Evolutionary conservation across 1,139 yeast genomes (phyloP).

Genomic region (Sugiyamaella sp.): DNA sequence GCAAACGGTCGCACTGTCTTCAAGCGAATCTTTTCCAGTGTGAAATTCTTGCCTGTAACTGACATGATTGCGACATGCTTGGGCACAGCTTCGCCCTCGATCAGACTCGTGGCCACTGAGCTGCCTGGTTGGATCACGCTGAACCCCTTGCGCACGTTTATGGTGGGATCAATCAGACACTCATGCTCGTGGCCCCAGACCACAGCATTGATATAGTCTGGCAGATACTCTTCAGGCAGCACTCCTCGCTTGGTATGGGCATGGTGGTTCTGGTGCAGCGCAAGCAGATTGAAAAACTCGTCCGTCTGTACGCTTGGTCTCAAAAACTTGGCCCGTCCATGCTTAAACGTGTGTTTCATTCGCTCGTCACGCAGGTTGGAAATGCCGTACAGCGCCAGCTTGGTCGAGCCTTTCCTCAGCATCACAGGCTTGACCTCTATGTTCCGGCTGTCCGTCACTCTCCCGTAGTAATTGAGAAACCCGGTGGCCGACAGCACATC

Average conservation of each 20-base stretch:
- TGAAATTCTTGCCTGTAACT: constrained; percentile 60
- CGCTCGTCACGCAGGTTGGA: constrained; percentile 91
- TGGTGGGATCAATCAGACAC: constrained; percentile 72
- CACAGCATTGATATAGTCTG: constrained; percentile 76
- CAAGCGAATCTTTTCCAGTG: constrained; percentile 65
- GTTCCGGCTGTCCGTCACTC: constrained; percentile 73
- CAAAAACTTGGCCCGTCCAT: constrained; percentile 76
- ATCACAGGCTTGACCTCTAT: constrained; percentile 78
- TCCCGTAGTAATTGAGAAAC: constrained; percentile 85
- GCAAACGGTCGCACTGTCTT: constrained; percentile 82
- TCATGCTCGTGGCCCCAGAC: constrained; percentile 99
- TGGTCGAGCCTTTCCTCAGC: constrained; percentile 78
- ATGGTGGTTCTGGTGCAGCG: constrained; percentile 87
- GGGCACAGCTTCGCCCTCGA: constrained; percentile 79
- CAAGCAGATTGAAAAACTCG: constrained; percentile 82
- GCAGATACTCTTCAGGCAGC: constrained; percentile 82
- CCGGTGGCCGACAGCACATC: constrained; percentile 85
- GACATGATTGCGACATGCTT: constrained; percentile 76
- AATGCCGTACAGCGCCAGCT: constrained; percentile 84
- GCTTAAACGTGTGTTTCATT: constrained; percentile 76
- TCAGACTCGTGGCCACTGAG: constrained; percentile 87
- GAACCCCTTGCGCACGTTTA: constrained; percentile 69
- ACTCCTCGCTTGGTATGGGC: constrained; percentile 81
- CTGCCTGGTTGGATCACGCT: constrained; percentile 92
- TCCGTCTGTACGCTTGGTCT: constrained; percentile 59